Evolutionary conservation across 768 basidiomycete genomes (phyloP), one percentile per base, ranked within the genome.

Genomic region (Roridomyces roridus): DNA sequence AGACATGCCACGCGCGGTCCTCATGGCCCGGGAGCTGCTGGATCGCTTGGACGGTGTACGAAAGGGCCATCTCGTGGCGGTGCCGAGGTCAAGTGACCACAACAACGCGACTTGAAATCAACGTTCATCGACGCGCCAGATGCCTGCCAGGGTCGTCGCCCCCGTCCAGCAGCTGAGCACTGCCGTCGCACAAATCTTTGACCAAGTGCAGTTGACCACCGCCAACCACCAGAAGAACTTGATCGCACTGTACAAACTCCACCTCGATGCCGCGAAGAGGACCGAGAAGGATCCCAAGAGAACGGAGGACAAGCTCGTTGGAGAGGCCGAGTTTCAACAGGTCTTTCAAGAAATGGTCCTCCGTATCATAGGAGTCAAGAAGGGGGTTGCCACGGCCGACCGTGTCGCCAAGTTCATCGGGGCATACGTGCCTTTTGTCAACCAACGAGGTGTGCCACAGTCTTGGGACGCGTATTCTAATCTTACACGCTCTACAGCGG

Each of bases 161-260:
- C 23, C 17, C 17, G 41, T 45, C 9, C 45, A 62, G 21, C 24
- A 55, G 20, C 63, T 34, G 3, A 3, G 73, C 36, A 44, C 69
- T 11, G 57, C 69, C 14, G 64, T 91, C 18, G 81, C 84, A 18
- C 84, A 81, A 29, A 91, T 94, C 40, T 92, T 96, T 59, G 85
- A 90, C 25, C 91, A 96, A 72, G 90, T 80, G 0, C 92, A 95
- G 69, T 74, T 69, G 7, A 85, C 88, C 0, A 71, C 79, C 14
- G 86, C 91, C 9, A 94, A 92, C 69, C 95, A 98, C 71, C 86
- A 88, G 59, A 97, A 97, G 79, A 96, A 97, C 73, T 77, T 88
- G 46, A 87, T 93, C 37, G 85, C 86, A 0, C 81, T 97, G 4
- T 80, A 92, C 77, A 93, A 93, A 70, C 72, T 96, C 37, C 93